These are phyloP conservation scores for Chondrus crispus DNA, from an alignment of 23 red algal species.

Conservation along the genomic window DNA sequence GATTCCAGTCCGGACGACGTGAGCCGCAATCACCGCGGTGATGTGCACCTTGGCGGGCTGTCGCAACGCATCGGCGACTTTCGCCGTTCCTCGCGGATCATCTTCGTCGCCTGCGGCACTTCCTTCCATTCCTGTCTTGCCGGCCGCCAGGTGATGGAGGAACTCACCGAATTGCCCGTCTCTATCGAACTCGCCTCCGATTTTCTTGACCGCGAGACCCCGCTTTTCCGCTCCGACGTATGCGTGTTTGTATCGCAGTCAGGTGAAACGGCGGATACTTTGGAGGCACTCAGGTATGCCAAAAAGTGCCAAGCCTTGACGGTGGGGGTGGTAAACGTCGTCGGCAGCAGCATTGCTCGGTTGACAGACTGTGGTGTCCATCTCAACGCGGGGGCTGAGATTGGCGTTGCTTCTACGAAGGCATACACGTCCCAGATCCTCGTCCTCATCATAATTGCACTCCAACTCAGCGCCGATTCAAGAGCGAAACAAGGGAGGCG, in stretches of 20 bases:
- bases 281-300: slow-evolving; percentile 87
- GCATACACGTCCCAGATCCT: slow-evolving; percentile 98
- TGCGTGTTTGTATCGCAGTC: slow-evolving; percentile 93
- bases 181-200: slow-evolving; percentile 94
- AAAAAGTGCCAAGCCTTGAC: slow-evolving; percentile 79
- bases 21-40: background rate
- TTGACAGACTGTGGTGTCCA: slow-evolving; percentile 96
- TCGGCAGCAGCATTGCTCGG: slow-evolving; percentile 90
- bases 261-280: slow-evolving; percentile 95
- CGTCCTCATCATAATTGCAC: slow-evolving; percentile 84
- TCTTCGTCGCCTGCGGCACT: slow-evolving; percentile 97
- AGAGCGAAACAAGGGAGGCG: slow-evolving; percentile 71
- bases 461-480: slow-evolving; percentile 79
- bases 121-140: slow-evolving; percentile 94
- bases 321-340: slow-evolving; percentile 91
- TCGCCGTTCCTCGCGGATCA: slow-evolving; percentile 77
- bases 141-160: slow-evolving; percentile 85
- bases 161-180: slow-evolving; percentile 94
- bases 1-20: background rate
- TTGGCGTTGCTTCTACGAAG: slow-evolving; percentile 96
- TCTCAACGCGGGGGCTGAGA: slow-evolving; percentile 93
- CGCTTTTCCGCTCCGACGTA: slow-evolving; percentile 88
- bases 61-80: slow-evolving; percentile 77
- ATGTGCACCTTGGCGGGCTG: slow-evolving; percentile 84
- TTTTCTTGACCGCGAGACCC: slow-evolving; percentile 85